Conservation (phyloP, 208 protist genomes). For the Acanthamoeba polyphaga region DNA sequence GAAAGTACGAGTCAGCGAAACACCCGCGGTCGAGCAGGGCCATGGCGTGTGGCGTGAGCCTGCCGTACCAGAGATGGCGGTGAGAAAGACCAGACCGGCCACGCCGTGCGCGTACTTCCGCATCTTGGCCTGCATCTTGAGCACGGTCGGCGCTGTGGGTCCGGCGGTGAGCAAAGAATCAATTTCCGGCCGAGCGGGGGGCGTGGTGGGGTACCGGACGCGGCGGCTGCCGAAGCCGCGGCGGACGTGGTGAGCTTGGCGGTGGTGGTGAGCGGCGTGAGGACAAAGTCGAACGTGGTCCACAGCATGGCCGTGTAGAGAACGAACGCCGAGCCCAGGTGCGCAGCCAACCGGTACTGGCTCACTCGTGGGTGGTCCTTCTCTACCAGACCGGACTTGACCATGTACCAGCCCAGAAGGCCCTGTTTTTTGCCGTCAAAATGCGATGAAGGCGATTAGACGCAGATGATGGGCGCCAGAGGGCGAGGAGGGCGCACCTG, state of each 20-base stretch:
- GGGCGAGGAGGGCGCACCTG: background rate
- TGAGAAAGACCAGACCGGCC: slow-evolving; percentile 54
- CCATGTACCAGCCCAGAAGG: slow-evolving; percentile 98
- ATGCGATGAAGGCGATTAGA: too few species aligned
- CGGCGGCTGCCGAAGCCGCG: background rate
- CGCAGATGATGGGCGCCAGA: too few species aligned
- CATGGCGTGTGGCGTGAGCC: slow-evolving; percentile 48
- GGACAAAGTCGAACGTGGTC: slow-evolving; percentile 70
- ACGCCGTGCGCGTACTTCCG: background rate
- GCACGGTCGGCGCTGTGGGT: background rate
- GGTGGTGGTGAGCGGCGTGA: slow-evolving; percentile 45
- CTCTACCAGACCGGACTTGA: slow-evolving; percentile 95
- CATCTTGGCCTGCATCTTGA: slow-evolving; percentile 45
- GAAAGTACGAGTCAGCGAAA: background rate
- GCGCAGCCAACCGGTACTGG: slow-evolving; percentile 94
- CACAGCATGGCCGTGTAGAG: slow-evolving; percentile 92
- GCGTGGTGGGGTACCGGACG: background rate
- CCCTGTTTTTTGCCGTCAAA: slow-evolving; percentile 87
- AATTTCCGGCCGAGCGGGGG: too few species aligned
- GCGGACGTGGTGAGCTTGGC: slow-evolving; percentile 22
- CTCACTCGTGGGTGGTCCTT: slow-evolving; percentile 90
- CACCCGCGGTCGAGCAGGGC: background rate
- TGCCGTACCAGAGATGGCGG: slow-evolving; percentile 57
- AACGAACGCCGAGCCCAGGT: slow-evolving; percentile 96
- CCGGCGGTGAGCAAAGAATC: background rate